A percentile compares a stretch with the other conserved stretches of the same genome.
Conservation (phyloP, 306 rosid species). For the Sechiopsis laciniata region DNA sequence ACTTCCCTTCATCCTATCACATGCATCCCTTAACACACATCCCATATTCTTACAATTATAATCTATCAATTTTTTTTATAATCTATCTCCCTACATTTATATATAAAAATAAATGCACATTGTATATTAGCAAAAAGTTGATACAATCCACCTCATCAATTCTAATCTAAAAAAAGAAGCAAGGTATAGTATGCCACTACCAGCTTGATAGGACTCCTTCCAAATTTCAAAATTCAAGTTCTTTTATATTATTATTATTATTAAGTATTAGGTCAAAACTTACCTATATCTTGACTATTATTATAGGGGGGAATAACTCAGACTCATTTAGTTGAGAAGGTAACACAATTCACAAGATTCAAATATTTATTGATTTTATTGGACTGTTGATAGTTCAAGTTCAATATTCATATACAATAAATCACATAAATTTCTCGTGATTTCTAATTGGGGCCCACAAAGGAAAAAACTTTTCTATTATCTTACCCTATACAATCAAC, state of each 20-base stretch:
- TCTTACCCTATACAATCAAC: not conserved
- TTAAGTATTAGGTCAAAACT: no score
- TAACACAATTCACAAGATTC: no score
- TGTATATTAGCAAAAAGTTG: not conserved
- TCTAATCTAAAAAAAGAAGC: not conserved
- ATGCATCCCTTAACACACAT: not conserved
- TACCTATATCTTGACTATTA: not conserved
- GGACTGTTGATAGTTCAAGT: no score
- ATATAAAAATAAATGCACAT: no score
- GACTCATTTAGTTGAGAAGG: no score
- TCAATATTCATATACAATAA: no score
- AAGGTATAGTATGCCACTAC: not conserved
- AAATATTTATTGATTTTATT: no score
- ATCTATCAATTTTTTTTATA: not conserved
- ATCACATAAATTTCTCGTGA: not conserved
- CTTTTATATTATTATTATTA: no score
- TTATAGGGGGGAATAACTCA: no score
- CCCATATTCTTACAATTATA: not conserved
- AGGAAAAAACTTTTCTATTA: not conserved
- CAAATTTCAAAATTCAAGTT: no score
- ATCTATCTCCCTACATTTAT: no score
- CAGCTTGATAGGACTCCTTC: no score
- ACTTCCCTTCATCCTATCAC: slow-evolving; percentile 1
- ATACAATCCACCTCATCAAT: not conserved
- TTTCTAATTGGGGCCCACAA: not conserved